Conservation (phyloP, 805 yeast species). For the Candida namnaoensis region DNA sequence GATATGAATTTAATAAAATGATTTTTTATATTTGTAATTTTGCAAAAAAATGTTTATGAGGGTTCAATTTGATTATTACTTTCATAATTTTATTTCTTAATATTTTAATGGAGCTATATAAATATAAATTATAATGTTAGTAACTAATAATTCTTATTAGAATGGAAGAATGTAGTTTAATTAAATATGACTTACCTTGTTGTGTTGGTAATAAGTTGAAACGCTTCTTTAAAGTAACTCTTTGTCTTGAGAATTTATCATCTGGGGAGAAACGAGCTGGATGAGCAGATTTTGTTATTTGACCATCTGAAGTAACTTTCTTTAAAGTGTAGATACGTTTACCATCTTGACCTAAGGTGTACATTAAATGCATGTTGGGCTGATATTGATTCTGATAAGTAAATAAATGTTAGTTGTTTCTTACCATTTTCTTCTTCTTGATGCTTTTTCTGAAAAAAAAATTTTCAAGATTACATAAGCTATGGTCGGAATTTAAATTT, state of each 20-base stretch:
- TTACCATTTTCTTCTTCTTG: neutral
- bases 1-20: no score
- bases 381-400: no score
- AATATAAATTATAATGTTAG: neutral
- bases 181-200: constrained; percentile 22
- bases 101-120: constrained; percentile 2
- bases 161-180: neutral
- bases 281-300: constrained; percentile 97
- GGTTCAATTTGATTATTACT: no score
- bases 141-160: neutral
- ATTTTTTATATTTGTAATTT: no score
- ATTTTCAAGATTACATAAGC: neutral
- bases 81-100: neutral
- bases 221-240: constrained; percentile 97
- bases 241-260: constrained; percentile 97
- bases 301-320: constrained; percentile 76
- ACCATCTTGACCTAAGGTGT: constrained; percentile 90
- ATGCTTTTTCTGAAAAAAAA: neutral
- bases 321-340: constrained; percentile 90
- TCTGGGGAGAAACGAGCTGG: constrained; percentile 99
- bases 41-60: no score
- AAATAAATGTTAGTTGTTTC: no score
- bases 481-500: no score
- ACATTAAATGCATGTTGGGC: constrained; percentile 91
- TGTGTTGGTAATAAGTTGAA: constrained; percentile 83